Evolutionary conservation across 306 rosid genomes (phyloP).

Genomic region (Trifolium pratense): DNA sequence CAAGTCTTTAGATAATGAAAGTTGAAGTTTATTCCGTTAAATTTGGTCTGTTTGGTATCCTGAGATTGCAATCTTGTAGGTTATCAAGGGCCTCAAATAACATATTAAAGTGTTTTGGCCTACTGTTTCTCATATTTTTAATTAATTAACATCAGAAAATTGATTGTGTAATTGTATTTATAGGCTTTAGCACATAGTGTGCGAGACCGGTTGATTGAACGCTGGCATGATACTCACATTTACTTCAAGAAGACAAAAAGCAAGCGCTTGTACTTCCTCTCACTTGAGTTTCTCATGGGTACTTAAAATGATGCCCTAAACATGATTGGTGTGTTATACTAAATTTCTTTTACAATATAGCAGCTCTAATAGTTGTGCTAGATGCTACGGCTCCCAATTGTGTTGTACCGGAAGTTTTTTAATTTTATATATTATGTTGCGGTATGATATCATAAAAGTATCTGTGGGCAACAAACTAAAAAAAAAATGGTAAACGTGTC

Average conservation of each 20-base stretch:
- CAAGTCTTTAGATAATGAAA: slow-evolving; percentile 6
- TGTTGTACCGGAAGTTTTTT: not conserved
- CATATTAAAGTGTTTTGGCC: slow-evolving; percentile 17
- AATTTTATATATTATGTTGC: slow-evolving; percentile 14
- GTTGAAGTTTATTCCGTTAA: slow-evolving; percentile 20
- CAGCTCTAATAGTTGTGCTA: not conserved
- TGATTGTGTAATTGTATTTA: slow-evolving; percentile 42
- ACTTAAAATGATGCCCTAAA: slow-evolving; percentile 41
- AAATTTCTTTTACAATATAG: slow-evolving; percentile 12
- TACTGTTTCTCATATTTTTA: slow-evolving; percentile 29
- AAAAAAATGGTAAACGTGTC: not conserved
- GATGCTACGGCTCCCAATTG: slow-evolving; percentile 5
- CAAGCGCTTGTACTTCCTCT: slow-evolving; percentile 81
- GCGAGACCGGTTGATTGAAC: slow-evolving; percentile 74
- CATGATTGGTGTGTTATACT: slow-evolving; percentile 24
- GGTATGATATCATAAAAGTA: not conserved
- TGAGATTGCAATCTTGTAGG: slow-evolving; percentile 11
- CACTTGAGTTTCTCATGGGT: slow-evolving; percentile 86
- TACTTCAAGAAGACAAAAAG: slow-evolving; percentile 72
- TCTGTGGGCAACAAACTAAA: not conserved
- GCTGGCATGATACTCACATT: slow-evolving; percentile 70
- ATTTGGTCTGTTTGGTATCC: slow-evolving; percentile 30
- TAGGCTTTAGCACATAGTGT: slow-evolving; percentile 75
- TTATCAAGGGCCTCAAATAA: slow-evolving; percentile 9
- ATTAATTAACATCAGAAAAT: slow-evolving; percentile 33